Percentiles rank a stretch among this genome's conserved stretches.
These are phyloP conservation scores for Saccharomyces cerevisiae DNA, from an alignment of 805 yeast genomes.

Conservation along the genomic window DNA sequence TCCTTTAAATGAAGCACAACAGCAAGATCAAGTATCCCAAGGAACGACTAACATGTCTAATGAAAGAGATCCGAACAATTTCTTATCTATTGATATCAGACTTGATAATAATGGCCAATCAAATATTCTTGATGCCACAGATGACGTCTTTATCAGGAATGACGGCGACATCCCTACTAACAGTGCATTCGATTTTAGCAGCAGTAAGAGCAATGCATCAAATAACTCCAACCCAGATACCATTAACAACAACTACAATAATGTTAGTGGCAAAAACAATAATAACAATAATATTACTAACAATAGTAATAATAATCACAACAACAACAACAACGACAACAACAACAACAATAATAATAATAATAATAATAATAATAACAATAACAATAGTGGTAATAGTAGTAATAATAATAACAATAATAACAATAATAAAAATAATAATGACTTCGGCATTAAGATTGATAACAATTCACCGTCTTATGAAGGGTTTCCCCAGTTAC, in stretches of 20 bases:
- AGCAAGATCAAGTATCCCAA: not conserved
- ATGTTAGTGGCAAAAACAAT: not conserved
- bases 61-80: not conserved
- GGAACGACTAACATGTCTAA: not conserved
- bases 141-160: not conserved
- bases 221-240: not conserved
- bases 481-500: not conserved
- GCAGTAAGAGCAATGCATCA: constrained; percentile 2
- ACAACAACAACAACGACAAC: not conserved
- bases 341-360: not conserved
- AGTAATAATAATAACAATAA: not conserved
- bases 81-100: not conserved
- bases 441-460: not conserved
- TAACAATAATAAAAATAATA: not conserved
- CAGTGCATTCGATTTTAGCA: constrained; percentile 4
- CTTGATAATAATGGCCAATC: not conserved
- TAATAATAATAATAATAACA: not conserved
- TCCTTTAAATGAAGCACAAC: not conserved
- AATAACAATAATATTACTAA: not conserved
- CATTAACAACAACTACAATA: not conserved
- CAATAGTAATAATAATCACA: not conserved
- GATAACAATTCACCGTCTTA: not conserved
- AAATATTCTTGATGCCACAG: not conserved
- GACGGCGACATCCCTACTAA: not conserved
- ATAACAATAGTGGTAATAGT: not conserved